Conservation (phyloP, 306 rosid genomes). For the Rosa lucieae region DNA sequence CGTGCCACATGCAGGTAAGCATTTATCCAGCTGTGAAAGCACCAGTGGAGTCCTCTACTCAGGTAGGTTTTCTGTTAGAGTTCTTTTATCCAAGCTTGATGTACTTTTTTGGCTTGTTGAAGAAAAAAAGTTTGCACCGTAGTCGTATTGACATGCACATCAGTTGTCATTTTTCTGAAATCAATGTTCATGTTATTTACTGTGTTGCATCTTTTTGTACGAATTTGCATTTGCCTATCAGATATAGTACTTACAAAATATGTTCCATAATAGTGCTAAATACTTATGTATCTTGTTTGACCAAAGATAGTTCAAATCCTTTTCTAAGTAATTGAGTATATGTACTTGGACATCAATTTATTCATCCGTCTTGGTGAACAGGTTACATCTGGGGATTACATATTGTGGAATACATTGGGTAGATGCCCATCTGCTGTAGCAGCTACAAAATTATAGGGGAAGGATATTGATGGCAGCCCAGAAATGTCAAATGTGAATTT, state of each 20-base stretch:
- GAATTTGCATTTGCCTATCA: not conserved
- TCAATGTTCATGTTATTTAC: not conserved
- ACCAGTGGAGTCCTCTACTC: conserved; percentile 75
- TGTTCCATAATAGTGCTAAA: not conserved
- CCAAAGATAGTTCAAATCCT: not conserved
- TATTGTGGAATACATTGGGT: conserved; percentile 91
- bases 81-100: not conserved
- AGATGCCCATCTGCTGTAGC: conserved; percentile 72
- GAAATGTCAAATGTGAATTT: conserved; percentile 6
- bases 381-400: conserved; percentile 84
- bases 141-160: not conserved
- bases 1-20: conserved; percentile 64
- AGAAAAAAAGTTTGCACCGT: not conserved
- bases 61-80: conserved; percentile 42
- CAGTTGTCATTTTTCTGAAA: not conserved
- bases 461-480: conserved; percentile 18
- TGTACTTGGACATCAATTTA: not conserved
- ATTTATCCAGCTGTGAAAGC: conserved; percentile 92
- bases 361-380: conserved; percentile 24
- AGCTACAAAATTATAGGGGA: conserved; percentile 30
- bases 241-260: not conserved
- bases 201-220: not conserved
- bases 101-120: not conserved
- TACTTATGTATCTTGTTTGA: not conserved
- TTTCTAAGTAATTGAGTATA: not conserved